These are phyloP conservation scores for Citrullus mucosospermus DNA, from an alignment of 306 rosid species.

Conservation along the genomic window DNA sequence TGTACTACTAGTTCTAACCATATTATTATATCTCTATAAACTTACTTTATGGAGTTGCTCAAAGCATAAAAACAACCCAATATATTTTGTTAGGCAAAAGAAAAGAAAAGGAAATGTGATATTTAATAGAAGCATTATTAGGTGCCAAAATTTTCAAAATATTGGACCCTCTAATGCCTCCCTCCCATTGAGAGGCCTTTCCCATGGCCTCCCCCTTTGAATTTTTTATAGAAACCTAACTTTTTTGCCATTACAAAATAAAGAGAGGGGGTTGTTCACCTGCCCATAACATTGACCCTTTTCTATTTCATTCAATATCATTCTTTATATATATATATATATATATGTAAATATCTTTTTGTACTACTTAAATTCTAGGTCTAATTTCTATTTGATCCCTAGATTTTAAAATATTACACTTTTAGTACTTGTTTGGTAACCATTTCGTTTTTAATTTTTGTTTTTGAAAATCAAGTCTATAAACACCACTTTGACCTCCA, in stretches of 20 bases:
- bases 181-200: not conserved
- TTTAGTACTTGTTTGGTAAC: no score
- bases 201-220: not conserved
- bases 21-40: no score
- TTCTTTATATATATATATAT: no score
- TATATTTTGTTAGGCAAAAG: not conserved
- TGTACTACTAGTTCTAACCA: no score
- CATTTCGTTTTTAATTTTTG: no score
- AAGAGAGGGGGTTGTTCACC: not conserved
- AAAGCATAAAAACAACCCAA: not conserved
- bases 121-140: not conserved
- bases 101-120: not conserved
- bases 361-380: no score
- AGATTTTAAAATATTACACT: no score
- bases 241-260: not conserved
- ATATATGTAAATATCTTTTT: no score
- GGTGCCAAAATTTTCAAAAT: not conserved
- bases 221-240: not conserved
- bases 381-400: no score
- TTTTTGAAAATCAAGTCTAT: no score
- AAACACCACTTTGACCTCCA: no score
- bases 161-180: not conserved
- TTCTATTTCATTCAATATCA: not conserved
- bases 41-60: not conserved
- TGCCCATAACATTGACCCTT: not conserved